Conservation (phyloP, 495 filamentous ascomycete species). For the Penicillium parvum region DNA sequence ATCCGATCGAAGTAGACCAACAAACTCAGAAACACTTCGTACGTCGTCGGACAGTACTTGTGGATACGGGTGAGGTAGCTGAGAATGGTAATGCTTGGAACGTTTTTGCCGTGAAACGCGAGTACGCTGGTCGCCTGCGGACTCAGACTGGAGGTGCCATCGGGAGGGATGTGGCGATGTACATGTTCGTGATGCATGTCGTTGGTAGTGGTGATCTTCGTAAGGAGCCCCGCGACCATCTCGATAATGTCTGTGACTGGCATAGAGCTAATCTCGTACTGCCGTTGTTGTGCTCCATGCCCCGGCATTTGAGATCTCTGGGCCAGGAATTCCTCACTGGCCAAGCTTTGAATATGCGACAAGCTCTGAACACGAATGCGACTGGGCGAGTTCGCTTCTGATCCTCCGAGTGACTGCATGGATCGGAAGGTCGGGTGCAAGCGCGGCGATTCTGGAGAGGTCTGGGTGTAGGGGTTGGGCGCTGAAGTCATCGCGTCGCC, state of each 20-base stretch:
- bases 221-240: conserved; percentile 97
- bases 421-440: conserved; percentile 50
- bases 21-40: conserved; percentile 93
- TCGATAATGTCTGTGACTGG: conserved; percentile 97
- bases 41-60: conserved; percentile 98
- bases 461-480: conserved; percentile 16
- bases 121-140: conserved; percentile 84
- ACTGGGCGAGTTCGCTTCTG: conserved; percentile 59
- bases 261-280: conserved; percentile 97
- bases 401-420: conserved; percentile 47
- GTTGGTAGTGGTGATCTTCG: conserved; percentile 97
- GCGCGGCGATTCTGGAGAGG: conserved; percentile 50
- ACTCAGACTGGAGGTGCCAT: conserved; percentile 62
- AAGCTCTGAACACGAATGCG: conserved; percentile 81
- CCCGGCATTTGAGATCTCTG: conserved; percentile 43
- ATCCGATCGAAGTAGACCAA: conserved; percentile 98
- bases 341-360: conserved; percentile 85
- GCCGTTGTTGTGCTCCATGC: conserved; percentile 45
- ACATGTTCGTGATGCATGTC: conserved; percentile 85
- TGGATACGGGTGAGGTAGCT: conserved; percentile 96
- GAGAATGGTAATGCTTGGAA: conserved; percentile 92
- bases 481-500: conserved; percentile 14
- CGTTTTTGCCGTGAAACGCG: conserved; percentile 99
- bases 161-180: conserved; percentile 65
- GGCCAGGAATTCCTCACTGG: conserved; percentile 64